Percentiles rank a stretch among this genome's conserved stretches.
Conservation (phyloP, 176 grass and related monocot species). For the Oryza nivara region DNA sequence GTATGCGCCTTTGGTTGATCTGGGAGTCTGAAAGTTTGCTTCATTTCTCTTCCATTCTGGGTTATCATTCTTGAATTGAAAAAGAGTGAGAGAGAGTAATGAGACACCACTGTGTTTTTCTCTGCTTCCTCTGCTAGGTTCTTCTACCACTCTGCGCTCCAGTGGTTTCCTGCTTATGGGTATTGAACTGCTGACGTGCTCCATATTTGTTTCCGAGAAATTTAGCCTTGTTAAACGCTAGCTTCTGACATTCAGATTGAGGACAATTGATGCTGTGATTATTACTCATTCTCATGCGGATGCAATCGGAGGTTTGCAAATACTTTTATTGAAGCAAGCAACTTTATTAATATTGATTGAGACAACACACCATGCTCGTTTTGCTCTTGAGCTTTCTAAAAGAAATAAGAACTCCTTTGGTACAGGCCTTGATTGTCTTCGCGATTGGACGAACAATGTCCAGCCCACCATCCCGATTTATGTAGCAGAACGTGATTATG, state of each 20-base stretch:
- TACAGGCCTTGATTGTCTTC: slow-evolving; percentile 90
- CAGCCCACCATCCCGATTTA: slow-evolving; percentile 88
- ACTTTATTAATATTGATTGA: background rate
- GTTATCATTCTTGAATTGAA: background rate
- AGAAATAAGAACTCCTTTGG: slow-evolving; percentile 17
- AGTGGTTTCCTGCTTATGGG: slow-evolving; percentile 90
- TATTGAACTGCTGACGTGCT: slow-evolving; percentile 20
- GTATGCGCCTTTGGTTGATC: slow-evolving; percentile 47
- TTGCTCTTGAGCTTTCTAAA: slow-evolving; percentile 35
- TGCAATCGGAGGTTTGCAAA: slow-evolving; percentile 82
- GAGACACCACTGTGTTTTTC: background rate
- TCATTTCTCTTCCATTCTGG: background rate
- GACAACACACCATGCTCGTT: slow-evolving; percentile 5
- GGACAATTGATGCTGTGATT: slow-evolving; percentile 72
- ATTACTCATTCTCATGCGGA: slow-evolving; percentile 98
- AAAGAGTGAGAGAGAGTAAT: background rate
- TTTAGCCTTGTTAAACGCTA: slow-evolving; percentile 1
- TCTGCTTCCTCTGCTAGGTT: slow-evolving; percentile 61
- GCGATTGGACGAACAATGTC: slow-evolving; percentile 97
- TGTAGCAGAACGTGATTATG: slow-evolving; percentile 77
- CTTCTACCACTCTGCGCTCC: slow-evolving; percentile 84
- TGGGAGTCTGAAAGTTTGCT: background rate
- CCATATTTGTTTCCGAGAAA: slow-evolving; percentile 25
- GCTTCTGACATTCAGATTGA: slow-evolving; percentile 57
- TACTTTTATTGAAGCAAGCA: slow-evolving; percentile 7